Conservation (phyloP, 352 stramenopile genomes). For the Globisporangium lucens region DNA sequence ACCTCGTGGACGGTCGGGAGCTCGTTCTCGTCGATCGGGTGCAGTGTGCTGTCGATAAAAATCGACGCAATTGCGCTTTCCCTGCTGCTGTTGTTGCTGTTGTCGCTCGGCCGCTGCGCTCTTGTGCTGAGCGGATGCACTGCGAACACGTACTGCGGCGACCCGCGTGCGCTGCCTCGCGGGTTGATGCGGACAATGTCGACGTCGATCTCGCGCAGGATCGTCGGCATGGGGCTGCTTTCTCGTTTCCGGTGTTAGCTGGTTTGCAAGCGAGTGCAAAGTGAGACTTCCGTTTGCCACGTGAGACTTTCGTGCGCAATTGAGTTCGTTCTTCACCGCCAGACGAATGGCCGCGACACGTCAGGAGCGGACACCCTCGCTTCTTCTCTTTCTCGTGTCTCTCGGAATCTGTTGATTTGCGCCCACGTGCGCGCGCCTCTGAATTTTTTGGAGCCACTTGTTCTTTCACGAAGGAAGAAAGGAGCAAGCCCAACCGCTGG, state of each 20-base stretch:
- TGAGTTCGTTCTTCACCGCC: neutral
- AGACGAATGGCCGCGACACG: neutral
- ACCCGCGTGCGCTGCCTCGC: slow-evolving; percentile 4
- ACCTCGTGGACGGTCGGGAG: slow-evolving; percentile 40
- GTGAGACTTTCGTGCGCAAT: neutral
- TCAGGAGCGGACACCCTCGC: neutral
- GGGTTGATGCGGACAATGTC: slow-evolving; percentile 34
- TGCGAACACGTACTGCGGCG: slow-evolving; percentile 51
- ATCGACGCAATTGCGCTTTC: slow-evolving; percentile 1
- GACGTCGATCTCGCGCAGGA: slow-evolving; percentile 50
- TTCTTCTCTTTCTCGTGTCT: neutral
- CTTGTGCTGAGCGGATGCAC: slow-evolving; percentile 24
- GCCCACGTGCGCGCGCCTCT: neutral
- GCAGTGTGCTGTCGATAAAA: slow-evolving; percentile 17
- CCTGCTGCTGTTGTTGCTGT: neutral
- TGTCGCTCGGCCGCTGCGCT: neutral
- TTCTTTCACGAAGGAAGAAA: neutral
- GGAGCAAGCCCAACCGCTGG: no score
- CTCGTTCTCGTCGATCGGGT: slow-evolving; percentile 18
- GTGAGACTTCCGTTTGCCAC: neutral
- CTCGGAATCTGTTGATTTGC: neutral
- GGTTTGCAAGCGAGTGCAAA: neutral
- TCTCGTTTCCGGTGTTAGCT: neutral
- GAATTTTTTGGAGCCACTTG: neutral
- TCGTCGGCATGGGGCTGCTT: slow-evolving; percentile 28